phyloP scores from a whole-genome alignment of 768 basidiomycete species.

The Hericium rajendrae region DNA sequence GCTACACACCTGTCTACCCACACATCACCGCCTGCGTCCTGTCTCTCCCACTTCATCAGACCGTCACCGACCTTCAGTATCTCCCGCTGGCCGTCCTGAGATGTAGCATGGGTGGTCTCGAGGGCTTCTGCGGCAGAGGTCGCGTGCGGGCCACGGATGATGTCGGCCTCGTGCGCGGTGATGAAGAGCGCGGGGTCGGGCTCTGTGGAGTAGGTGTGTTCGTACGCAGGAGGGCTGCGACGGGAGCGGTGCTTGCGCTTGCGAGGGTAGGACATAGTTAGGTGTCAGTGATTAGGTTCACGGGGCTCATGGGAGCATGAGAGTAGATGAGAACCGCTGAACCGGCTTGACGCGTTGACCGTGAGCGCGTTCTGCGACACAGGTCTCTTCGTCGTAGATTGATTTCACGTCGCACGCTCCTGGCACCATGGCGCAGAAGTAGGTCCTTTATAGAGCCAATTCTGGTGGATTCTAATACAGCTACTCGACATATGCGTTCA shows the following conservation, averaged over 20 bases:
- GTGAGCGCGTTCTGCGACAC: no score
- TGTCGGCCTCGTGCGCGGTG: conserved; percentile 70
- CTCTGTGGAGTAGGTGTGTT: neutral
- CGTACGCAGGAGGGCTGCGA: neutral
- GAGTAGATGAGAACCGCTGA: no score
- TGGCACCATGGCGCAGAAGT: no score
- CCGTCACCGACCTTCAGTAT: conserved; percentile 20
- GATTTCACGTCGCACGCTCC: no score
- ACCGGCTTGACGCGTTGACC: no score
- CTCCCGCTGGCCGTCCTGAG: conserved; percentile 8
- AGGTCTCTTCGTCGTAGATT: no score
- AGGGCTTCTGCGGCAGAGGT: conserved; percentile 26
- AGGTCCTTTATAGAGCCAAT: no score
- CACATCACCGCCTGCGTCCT: conserved; percentile 19
- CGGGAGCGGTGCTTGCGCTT: conserved; percentile 11
- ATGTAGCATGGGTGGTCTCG: conserved; percentile 17
- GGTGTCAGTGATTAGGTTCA: no score
- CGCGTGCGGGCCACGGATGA: conserved; percentile 46
- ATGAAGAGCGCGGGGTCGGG: conserved; percentile 25
- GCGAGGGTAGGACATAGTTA: conserved; percentile 7
- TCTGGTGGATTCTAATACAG: no score
- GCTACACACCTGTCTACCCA: conserved; percentile 81
- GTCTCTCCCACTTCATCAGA: conserved; percentile 20
- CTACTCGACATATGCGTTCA: no score
- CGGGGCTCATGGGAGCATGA: no score